Conservation (phyloP, 345 rosid genomes). For the Isatis tinctoria region DNA sequence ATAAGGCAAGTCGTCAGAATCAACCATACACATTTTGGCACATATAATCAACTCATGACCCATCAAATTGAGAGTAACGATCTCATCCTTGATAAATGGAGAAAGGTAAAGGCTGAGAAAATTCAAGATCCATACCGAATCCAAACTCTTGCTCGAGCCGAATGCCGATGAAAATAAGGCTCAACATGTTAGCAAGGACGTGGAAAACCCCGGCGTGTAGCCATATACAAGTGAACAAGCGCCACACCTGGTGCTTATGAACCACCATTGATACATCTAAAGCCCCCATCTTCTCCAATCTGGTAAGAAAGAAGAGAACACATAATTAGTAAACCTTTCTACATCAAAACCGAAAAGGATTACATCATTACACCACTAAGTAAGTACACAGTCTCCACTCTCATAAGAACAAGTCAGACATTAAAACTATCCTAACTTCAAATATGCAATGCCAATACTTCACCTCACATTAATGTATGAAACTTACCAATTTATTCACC, state of each 20-base stretch:
- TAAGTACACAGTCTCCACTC: not conserved
- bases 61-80: not conserved
- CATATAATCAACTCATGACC: no score
- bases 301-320: conserved; percentile 25
- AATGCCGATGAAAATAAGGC: conserved; percentile 85
- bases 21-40: not conserved
- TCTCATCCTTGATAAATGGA: not conserved
- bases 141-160: conserved; percentile 97
- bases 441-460: conserved; percentile 1
- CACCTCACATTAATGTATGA: not conserved
- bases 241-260: conserved; percentile 66
- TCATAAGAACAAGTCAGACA: not conserved
- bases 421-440: not conserved
- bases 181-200: conserved; percentile 85
- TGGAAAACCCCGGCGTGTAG: conserved; percentile 96
- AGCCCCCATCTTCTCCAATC: conserved; percentile 89
- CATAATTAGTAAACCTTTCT: not conserved
- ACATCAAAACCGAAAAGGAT: not conserved
- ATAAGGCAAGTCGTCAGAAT: not conserved
- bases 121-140: conserved; percentile 49
- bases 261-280: conserved; percentile 49
- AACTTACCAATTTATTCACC: not conserved
- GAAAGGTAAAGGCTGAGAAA: not conserved
- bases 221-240: conserved; percentile 85
- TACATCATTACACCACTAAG: not conserved